phyloP scores from a whole-genome alignment of 257 asterid species.

The Primulina eburnea region DNA sequence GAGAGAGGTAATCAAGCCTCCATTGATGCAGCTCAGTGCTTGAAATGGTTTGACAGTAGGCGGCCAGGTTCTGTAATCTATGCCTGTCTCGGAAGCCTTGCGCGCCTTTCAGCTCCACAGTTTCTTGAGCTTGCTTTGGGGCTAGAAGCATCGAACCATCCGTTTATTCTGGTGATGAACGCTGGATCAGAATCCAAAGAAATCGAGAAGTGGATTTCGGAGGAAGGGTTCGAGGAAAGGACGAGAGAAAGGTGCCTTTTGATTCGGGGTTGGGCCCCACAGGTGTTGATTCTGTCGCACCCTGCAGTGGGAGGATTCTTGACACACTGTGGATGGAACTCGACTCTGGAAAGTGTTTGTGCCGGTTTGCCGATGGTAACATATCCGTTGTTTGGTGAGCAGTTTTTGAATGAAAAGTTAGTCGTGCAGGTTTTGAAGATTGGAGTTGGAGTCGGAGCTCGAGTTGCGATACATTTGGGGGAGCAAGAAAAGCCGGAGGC shows the following conservation, averaged over 20 bases:
- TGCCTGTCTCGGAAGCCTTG: constrained; percentile 43
- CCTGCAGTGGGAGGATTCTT: constrained; percentile 34
- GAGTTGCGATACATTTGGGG: constrained; percentile 18
- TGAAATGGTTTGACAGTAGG: constrained; percentile 36
- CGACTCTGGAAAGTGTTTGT: constrained; percentile 37
- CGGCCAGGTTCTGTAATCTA: constrained; percentile 38
- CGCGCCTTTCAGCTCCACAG: constrained; percentile 31
- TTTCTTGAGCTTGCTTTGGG: constrained; percentile 41
- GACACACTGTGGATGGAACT: constrained; percentile 47
- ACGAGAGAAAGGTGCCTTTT: constrained; percentile 39
- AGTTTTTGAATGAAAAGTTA: constrained; percentile 41
- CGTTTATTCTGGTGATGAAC: constrained; percentile 49
- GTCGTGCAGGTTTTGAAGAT: constrained; percentile 24
- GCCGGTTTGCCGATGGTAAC: constrained; percentile 50
- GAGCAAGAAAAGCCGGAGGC: constrained; percentile 20
- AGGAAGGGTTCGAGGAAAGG: constrained; percentile 39
- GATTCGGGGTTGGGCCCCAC: constrained; percentile 61
- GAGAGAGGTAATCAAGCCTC: constrained; percentile 43
- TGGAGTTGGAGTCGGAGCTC: constrained; percentile 32
- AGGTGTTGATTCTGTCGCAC: constrained; percentile 36
- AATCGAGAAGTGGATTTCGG: constrained; percentile 40
- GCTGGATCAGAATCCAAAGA: constrained; percentile 23
- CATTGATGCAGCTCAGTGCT: constrained; percentile 24
- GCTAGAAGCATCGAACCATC: constrained; percentile 36
- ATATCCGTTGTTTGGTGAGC: constrained; percentile 47